These are phyloP conservation scores for Gnomoniopsis smithogilvyi DNA, from an alignment of 2,329 filamentous ascomycete genomes.

Conservation along the genomic window DNA sequence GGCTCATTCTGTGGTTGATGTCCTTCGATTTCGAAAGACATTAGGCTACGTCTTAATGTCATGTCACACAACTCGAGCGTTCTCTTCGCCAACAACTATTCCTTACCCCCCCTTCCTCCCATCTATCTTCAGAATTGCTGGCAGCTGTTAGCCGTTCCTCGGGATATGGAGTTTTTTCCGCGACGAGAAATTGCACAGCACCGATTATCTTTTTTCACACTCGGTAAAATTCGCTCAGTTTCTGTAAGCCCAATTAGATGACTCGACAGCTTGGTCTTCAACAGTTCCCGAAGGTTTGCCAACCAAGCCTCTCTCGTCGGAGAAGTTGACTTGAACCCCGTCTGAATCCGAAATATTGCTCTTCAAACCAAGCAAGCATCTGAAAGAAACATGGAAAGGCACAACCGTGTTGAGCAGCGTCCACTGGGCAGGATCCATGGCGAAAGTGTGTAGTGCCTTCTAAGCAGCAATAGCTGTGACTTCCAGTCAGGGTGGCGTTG, in stretches of 20 bases:
- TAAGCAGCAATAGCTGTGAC: slow-evolving; percentile 24
- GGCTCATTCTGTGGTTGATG: background rate
- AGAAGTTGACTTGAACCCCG: slow-evolving; percentile 5
- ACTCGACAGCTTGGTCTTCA: slow-evolving; percentile 21
- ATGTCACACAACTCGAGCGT: background rate
- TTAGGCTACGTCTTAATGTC: background rate
- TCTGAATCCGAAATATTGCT: background rate
- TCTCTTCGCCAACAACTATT: slow-evolving; percentile 14
- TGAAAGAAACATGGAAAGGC: slow-evolving; percentile 22
- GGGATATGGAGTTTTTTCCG: background rate
- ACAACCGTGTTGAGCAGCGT: slow-evolving; percentile 23
- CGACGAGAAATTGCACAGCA: slow-evolving; percentile 1
- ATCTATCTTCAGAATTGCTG: slow-evolving; percentile 15
- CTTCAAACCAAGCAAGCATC: slow-evolving; percentile 12
- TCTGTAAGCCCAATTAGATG: slow-evolving; percentile 24
- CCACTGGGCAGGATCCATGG: slow-evolving; percentile 26
- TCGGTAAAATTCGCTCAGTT: slow-evolving; percentile 23
- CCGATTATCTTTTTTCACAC: slow-evolving; percentile 25
- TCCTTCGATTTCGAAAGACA: background rate
- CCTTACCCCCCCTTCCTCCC: slow-evolving; percentile 8
- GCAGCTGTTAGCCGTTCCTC: slow-evolving; percentile 5
- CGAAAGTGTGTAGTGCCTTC: slow-evolving; percentile 26
- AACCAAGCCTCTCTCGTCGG: slow-evolving; percentile 13
- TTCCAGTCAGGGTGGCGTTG: slow-evolving; percentile 23
- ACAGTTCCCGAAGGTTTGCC: slow-evolving; percentile 21